phyloP scores from a whole-genome alignment of 345 rosid genomes.

The Gynandropsis gynandra region DNA sequence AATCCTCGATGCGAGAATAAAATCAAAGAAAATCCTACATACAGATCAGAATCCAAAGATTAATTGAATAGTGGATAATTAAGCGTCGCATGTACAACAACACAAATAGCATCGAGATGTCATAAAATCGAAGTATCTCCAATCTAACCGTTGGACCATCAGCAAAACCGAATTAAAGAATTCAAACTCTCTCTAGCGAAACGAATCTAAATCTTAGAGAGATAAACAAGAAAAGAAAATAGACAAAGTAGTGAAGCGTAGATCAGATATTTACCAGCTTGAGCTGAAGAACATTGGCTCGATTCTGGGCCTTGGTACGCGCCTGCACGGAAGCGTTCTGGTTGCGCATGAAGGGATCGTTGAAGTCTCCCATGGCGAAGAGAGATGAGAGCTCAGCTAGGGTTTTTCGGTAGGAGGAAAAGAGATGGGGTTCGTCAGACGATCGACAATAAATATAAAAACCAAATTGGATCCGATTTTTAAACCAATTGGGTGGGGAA shows the following conservation, averaged over 20 bases:
- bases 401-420: constrained; percentile 20
- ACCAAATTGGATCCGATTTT: neutral
- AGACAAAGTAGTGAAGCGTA: neutral
- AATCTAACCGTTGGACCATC: neutral
- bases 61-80: neutral
- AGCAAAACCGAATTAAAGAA: neutral
- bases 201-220: neutral
- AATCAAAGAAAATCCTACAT: neutral
- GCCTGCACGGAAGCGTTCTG: constrained; percentile 80
- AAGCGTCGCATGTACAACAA: constrained; percentile 6
- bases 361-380: constrained; percentile 59
- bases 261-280: constrained; percentile 54
- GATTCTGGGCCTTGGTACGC: constrained; percentile 78
- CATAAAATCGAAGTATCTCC: too few species aligned
- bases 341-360: constrained; percentile 79
- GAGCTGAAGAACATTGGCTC: constrained; percentile 92
- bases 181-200: neutral
- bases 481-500: neutral
- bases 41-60: neutral
- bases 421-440: neutral
- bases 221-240: too few species aligned
- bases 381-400: constrained; percentile 26
- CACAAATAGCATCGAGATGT: constrained; percentile 1
- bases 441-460: neutral
- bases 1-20: constrained; percentile 5